Evolutionary conservation across 2,329 filamentous ascomycete species (phyloP).

Genomic region (Hymenoscyphus repandus): DNA sequence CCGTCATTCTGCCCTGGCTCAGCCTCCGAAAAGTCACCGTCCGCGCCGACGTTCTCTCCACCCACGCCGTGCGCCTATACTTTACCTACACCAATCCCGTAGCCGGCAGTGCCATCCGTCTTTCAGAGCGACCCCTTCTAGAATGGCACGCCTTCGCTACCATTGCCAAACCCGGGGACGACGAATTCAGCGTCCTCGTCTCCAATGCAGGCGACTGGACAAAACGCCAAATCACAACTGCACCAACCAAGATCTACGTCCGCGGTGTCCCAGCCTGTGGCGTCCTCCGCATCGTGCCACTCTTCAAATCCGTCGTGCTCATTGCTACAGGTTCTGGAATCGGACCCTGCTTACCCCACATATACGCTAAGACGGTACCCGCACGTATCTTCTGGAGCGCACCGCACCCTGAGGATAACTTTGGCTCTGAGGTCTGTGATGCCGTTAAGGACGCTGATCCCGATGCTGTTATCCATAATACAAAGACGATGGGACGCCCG

Average conservation of each 20-base stretch:
- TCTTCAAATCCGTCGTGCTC: conserved; percentile 61
- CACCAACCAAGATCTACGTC: conserved; percentile 60
- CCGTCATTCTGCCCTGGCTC: conserved; percentile 69
- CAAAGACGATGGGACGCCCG: conserved; percentile 31
- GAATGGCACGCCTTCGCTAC: conserved; percentile 77
- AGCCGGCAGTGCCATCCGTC: conserved; percentile 50
- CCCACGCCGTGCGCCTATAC: conserved; percentile 66
- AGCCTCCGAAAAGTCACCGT: conserved; percentile 64
- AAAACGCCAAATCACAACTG: conserved; percentile 52
- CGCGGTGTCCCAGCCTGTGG: conserved; percentile 63
- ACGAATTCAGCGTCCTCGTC: conserved; percentile 62
- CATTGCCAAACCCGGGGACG: conserved; percentile 50
- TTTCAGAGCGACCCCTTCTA: conserved; percentile 57
- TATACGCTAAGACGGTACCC: conserved; percentile 20
- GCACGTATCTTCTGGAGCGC: conserved; percentile 34
- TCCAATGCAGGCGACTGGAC: conserved; percentile 77
- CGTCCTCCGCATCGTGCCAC: conserved; percentile 59
- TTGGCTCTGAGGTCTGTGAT: conserved; percentile 31
- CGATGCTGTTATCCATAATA: conserved; percentile 34
- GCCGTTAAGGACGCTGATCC: conserved; percentile 30
- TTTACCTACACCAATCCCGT: conserved; percentile 59
- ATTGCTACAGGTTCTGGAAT: conserved; percentile 71
- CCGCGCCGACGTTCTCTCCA: conserved; percentile 60
- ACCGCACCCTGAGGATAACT: conserved; percentile 31
- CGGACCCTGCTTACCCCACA: conserved; percentile 52